Evolutionary conservation across 805 yeast genomes (phyloP).

Genomic region (Candida nanaspora): DNA sequence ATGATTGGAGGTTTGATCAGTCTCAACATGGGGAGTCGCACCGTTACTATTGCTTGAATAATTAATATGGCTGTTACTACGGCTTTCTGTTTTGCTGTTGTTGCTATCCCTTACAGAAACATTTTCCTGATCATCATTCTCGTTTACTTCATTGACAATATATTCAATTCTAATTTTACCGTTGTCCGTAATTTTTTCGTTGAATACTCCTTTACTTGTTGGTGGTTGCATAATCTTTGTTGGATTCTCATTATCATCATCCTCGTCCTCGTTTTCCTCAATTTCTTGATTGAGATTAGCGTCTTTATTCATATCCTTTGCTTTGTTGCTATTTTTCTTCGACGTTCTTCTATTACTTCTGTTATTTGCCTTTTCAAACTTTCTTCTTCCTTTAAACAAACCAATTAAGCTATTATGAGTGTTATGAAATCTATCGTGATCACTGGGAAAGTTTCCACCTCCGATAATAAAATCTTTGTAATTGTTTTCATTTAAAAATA

Average conservation of each 20-base stretch:
- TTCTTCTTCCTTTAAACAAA: conserved; percentile 14
- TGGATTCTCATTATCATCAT: not conserved
- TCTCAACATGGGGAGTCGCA: conserved; percentile 17
- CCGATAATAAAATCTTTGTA: conserved; percentile 26
- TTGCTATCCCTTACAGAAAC: no score
- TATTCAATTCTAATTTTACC: conserved; percentile 43
- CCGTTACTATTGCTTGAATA: not conserved
- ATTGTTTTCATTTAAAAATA: conserved; percentile 28
- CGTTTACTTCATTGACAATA: conserved; percentile 24
- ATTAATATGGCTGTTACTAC: not conserved
- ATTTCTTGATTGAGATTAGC: not conserved
- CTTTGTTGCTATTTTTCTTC: not conserved
- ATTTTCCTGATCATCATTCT: not conserved
- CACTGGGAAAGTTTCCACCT: conserved; percentile 11
- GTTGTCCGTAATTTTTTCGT: conserved; percentile 34
- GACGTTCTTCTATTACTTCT: not conserved
- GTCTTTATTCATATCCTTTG: not conserved
- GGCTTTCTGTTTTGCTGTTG: no score
- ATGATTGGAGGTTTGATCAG: not conserved
- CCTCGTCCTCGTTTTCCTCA: not conserved
- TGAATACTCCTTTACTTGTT: conserved; percentile 26
- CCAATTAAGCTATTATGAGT: conserved; percentile 16
- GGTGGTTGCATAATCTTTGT: not conserved
- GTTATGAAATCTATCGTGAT: conserved; percentile 18
- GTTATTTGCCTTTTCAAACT: conserved; percentile 1